Percentiles rank a stretch among this genome's conserved stretches.
phyloP scores from a whole-genome alignment of 139 green algal genomes.

The Ettlia oleoabundans region DNA sequence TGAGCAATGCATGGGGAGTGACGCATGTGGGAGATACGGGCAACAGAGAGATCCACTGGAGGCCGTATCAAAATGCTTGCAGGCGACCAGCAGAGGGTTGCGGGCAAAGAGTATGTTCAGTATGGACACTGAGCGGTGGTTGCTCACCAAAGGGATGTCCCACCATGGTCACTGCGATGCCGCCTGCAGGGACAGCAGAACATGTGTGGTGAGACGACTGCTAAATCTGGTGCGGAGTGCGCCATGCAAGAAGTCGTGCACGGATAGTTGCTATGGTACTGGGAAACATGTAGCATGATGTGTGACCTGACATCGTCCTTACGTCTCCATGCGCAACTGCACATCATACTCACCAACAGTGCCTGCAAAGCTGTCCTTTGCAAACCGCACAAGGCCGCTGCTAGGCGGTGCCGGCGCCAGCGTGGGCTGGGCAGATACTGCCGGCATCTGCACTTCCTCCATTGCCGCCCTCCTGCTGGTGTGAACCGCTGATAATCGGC shows the following conservation, averaged over 20 bases:
- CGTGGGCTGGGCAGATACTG: neutral
- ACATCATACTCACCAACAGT: slow-evolving; percentile 22
- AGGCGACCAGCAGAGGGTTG: no score
- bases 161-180: slow-evolving; percentile 88
- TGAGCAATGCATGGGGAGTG: no score
- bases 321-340: neutral
- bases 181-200: slow-evolving; percentile 58
- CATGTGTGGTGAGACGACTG: neutral
- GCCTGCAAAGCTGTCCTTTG: slow-evolving; percentile 48
- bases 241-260: no score
- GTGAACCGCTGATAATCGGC: no score
- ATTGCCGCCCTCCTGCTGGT: neutral
- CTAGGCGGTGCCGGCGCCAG: neutral
- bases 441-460: slow-evolving; percentile 30
- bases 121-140: neutral
- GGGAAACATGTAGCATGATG: neutral
- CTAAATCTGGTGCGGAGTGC: no score
- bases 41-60: no score
- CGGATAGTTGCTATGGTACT: no score
- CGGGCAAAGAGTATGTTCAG: neutral
- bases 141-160: slow-evolving; percentile 87
- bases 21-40: no score
- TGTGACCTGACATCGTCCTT: neutral
- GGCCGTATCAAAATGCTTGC: no score
- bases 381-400: slow-evolving; percentile 39